Percentiles rank a stretch among this genome's conserved stretches.
phyloP scores from a whole-genome alignment of 2,329 filamentous ascomycete genomes.

The Aspergillus pseudonomiae region DNA sequence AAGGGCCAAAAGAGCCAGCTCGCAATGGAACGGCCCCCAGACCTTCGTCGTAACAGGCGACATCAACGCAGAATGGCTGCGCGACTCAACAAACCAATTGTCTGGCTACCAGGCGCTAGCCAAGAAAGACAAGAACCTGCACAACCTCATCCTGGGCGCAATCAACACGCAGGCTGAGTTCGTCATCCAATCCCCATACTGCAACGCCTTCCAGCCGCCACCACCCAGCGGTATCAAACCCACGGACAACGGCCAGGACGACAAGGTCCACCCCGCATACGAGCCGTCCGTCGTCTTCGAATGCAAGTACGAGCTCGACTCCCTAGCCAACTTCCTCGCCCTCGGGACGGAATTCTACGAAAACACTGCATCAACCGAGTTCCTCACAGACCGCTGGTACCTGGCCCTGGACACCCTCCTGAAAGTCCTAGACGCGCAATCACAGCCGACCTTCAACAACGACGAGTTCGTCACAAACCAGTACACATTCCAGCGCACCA shows the following conservation, averaged over 20 bases:
- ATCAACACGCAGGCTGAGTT: constrained; percentile 97
- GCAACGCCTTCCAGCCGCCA: constrained; percentile 96
- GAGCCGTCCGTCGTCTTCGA: constrained; percentile 88
- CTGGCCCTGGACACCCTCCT: constrained; percentile 75
- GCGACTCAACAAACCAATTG: constrained; percentile 91
- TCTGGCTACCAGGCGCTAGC: constrained; percentile 85
- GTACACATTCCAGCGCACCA: constrained; percentile 85
- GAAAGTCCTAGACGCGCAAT: constrained; percentile 75
- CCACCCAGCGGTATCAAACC: constrained; percentile 74
- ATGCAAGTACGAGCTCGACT: constrained; percentile 99
- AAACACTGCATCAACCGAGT: constrained; percentile 75
- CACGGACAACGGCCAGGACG: constrained; percentile 77
- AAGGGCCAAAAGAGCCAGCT: constrained; percentile 53
- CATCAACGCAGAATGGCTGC: constrained; percentile 90
- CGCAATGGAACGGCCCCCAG: constrained; percentile 80
- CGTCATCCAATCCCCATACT: constrained; percentile 92
- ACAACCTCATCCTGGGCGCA: constrained; percentile 81
- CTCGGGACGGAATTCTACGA: constrained; percentile 85
- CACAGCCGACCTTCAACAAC: constrained; percentile 77
- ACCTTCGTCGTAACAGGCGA: constrained; percentile 93
- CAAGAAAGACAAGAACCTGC: constrained; percentile 76
- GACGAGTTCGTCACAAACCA: constrained; percentile 69
- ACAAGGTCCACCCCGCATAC: constrained; percentile 82
- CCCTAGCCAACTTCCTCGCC: constrained; percentile 85
- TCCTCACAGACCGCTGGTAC: constrained; percentile 78